Percentiles rank a stretch among this genome's conserved stretches.
Evolutionary conservation across 208 protist species (phyloP).

Genomic region (Tetramitus jugosus): DNA sequence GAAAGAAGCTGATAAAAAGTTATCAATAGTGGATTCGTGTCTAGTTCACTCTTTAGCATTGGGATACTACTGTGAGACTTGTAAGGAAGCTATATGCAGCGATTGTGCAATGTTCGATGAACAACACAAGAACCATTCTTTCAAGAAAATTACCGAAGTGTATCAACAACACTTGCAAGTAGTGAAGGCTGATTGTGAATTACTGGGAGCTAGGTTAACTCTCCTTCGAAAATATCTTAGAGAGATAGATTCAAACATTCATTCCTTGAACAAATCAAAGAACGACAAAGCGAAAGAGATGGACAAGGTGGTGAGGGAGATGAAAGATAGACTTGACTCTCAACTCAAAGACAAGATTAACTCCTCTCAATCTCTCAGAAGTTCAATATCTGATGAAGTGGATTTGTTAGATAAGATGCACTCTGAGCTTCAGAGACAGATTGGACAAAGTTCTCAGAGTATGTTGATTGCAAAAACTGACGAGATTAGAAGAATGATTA

Average conservation of each 20-base stretch:
- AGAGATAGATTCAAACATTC: neutral
- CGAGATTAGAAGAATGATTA: neutral
- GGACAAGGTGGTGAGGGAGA: neutral
- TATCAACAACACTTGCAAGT: neutral
- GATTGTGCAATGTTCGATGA: constrained; percentile 21
- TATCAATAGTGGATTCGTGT: neutral
- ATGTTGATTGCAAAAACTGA: neutral
- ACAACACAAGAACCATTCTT: neutral
- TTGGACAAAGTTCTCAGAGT: neutral
- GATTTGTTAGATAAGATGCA: neutral
- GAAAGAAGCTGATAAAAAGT: neutral
- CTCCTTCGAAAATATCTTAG: neutral
- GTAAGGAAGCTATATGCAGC: neutral
- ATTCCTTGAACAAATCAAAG: neutral
- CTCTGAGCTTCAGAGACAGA: neutral
- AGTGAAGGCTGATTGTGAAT: neutral
- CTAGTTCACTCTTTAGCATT: neutral
- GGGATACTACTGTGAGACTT: constrained; percentile 11
- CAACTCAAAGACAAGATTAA: neutral
- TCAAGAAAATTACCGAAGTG: constrained; percentile 8
- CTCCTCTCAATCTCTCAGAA: neutral
- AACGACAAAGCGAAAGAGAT: neutral
- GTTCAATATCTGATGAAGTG: neutral
- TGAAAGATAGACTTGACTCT: neutral
- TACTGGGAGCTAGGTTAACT: neutral